Percentiles rank a stretch among this genome's conserved stretches.
These are phyloP conservation scores for Chiua virens DNA, from an alignment of 768 basidiomycete species.

Conservation along the genomic window DNA sequence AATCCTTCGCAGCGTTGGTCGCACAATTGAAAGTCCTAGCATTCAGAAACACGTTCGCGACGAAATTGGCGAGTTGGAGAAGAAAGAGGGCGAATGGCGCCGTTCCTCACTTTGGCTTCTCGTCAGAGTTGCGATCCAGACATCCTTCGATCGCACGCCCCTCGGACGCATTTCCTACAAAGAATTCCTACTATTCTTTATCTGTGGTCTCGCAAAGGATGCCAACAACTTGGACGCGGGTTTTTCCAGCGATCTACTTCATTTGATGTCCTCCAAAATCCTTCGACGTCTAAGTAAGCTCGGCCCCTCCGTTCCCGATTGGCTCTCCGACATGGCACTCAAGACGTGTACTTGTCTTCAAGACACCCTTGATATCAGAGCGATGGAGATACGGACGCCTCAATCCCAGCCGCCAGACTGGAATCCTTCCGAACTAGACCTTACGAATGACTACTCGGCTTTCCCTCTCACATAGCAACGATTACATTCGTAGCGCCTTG, in stretches of 20 bases:
- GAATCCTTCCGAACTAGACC: conserved; percentile 25
- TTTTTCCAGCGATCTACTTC: conserved; percentile 6
- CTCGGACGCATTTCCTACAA: conserved; percentile 39
- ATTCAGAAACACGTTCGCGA: conserved; percentile 5
- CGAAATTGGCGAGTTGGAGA: neutral
- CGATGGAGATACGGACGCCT: neutral
- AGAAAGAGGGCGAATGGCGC: conserved; percentile 22
- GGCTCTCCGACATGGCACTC: neutral
- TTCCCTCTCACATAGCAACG: conserved; percentile 28
- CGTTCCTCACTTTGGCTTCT: conserved; percentile 37
- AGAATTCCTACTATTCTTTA: conserved; percentile 44
- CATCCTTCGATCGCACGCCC: conserved; percentile 16
- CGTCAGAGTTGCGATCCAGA: conserved; percentile 34
- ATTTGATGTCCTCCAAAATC: neutral
- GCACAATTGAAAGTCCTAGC: conserved; percentile 12
- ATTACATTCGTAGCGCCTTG: conserved; percentile 27
- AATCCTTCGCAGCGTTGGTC: conserved; percentile 38
- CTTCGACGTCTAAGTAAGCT: conserved; percentile 1
- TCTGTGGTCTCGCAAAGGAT: conserved; percentile 26
- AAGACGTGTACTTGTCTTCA: neutral
- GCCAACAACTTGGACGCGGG: conserved; percentile 13
- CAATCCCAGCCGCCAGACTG: conserved; percentile 5
- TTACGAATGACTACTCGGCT: conserved; percentile 33
- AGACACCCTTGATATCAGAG: neutral
- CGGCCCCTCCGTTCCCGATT: neutral